Conservation (phyloP, 2,329 filamentous ascomycete species). For the Setomelanomma holmii region DNA sequence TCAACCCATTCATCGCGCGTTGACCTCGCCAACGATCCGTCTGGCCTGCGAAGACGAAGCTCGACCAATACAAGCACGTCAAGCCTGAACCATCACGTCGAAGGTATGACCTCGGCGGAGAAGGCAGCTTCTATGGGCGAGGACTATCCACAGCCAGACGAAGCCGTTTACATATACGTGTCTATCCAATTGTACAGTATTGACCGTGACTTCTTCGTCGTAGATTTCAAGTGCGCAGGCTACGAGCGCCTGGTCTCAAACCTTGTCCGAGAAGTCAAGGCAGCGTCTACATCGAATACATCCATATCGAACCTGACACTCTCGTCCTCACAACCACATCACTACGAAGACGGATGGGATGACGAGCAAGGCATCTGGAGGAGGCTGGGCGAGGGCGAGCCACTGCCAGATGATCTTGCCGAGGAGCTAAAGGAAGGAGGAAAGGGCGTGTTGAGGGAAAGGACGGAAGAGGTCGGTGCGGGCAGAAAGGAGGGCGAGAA, state of each 20-base stretch:
- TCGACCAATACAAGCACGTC: conserved; percentile 43
- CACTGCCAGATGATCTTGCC: conserved; percentile 37
- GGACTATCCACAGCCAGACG: conserved; percentile 55
- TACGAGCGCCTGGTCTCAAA: conserved; percentile 81
- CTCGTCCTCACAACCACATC: conserved; percentile 15
- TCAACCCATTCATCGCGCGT: conserved; percentile 59
- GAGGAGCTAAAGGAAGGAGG: conserved; percentile 40
- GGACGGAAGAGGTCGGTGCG: conserved; percentile 52
- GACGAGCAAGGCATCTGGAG: conserved; percentile 46
- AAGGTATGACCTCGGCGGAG: conserved; percentile 29
- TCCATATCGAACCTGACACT: conserved; percentile 26
- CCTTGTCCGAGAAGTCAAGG: conserved; percentile 50
- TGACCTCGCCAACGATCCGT: conserved; percentile 50
- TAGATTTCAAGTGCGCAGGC: conserved; percentile 98
- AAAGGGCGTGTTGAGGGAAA: conserved; percentile 46
- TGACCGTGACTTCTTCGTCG: conserved; percentile 89
- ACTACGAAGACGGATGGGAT: conserved; percentile 42
- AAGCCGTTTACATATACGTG: conserved; percentile 89
- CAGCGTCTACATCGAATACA: conserved; percentile 18
- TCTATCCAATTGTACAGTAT: conserved; percentile 76
- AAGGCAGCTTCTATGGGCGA: conserved; percentile 23
- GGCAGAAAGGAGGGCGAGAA: conserved; percentile 77
- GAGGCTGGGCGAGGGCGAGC: conserved; percentile 40
- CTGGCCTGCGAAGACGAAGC: conserved; percentile 33
- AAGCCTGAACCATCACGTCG: conserved; percentile 37